Conservation (phyloP, 2,329 filamentous ascomycete genomes). For the Colletotrichum sp. region DNA sequence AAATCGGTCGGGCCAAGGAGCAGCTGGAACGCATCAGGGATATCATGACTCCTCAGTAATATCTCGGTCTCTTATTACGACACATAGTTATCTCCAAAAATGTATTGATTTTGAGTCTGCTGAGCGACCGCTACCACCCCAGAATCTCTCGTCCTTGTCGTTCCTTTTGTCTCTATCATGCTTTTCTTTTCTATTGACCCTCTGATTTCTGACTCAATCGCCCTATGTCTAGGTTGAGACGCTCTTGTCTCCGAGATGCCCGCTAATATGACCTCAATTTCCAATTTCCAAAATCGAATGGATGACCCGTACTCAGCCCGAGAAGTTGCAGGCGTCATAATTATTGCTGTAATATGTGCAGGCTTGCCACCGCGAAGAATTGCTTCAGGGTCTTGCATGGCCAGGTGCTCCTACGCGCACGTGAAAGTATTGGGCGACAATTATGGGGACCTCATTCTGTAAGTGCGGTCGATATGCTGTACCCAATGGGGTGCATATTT, state of each 20-base stretch:
- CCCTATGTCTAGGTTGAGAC: neutral
- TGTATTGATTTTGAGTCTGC: neutral
- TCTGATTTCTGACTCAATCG: neutral
- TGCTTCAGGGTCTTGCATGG: neutral
- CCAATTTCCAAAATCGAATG: neutral
- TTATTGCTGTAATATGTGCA: neutral
- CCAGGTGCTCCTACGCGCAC: neutral
- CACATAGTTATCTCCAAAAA: neutral
- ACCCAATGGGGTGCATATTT: neutral
- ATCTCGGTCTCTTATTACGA: neutral
- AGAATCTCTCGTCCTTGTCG: neutral
- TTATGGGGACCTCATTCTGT: neutral
- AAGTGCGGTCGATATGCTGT: neutral
- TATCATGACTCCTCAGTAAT: neutral
- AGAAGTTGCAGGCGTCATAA: neutral
- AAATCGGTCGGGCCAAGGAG: neutral
- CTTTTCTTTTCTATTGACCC: accelerated
- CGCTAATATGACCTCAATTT: neutral
- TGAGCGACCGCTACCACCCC: neutral
- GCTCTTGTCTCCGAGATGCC: neutral
- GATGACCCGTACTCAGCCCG: neutral
- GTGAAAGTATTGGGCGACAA: neutral
- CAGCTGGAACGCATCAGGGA: neutral
- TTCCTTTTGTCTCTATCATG: neutral
- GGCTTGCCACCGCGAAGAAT: neutral